Base-by-base conservation (phyloP, 805 yeast genomes). In the Starmerella stellata region DNA sequence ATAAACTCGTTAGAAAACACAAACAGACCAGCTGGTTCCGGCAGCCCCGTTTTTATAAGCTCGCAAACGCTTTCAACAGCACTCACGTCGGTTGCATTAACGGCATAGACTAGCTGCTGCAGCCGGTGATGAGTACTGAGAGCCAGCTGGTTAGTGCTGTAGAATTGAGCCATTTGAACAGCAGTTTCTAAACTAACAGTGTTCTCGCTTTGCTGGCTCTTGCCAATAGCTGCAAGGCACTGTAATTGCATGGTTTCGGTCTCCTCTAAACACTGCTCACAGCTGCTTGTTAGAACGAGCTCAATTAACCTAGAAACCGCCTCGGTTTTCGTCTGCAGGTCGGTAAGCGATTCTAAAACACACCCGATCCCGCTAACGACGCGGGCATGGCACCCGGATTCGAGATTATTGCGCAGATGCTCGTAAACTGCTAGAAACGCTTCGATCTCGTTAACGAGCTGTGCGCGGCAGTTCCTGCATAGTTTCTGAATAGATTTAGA, bases 151-250 rank as follows among this genome's bases (percentile, higher is more conserved):
- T 29, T 13, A 13, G 32, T 8, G 19, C 32, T 5, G 14, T 7
- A 29, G 14, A 29, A 29, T 29, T n/a, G 8, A 8, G 7, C 8
- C 8, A 29, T 8, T 15, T n/a, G 15, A 8, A 15, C 15, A 8
- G 14, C 14, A 5, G 7, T 5, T 29, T 13, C 32, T 5, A 5
- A 7, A 15, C 11, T 29, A 5, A 13, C 19, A 17, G 32, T 81
- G 30, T 65, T 72, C 0, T 80, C 75, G 2, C 68, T 55, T 36
- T 70, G 70, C 50, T 77, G 55, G 0, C 83, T 81, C 40, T 74
- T 75, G 0, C 82, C 90, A 3, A 81, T 60, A 38, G 76, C 79
- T n/a, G 66, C 65, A 0, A 82, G 54, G 50, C 82, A 78, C 13
- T 69, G 58, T 20, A 80, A 55, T 34, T 79, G 56, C 19, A 83